Evolutionary conservation across 2,329 filamentous ascomycete genomes (phyloP).

Genomic region (Acrocalymma vagum): DNA sequence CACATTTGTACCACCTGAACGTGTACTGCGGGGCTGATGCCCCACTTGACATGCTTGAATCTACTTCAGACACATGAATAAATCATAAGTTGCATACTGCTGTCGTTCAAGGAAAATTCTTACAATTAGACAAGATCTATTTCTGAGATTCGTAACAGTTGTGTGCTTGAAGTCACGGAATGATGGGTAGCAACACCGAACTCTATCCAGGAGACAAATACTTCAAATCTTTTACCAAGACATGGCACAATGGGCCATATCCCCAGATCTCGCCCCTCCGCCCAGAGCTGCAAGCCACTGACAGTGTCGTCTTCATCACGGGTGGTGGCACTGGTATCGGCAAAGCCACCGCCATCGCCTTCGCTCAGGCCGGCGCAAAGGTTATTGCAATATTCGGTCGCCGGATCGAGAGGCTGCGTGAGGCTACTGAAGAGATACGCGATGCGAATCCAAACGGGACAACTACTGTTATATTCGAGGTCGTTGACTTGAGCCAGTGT

Average conservation of each 20-base stretch:
- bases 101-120: too few species aligned
- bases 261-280: conserved; percentile 49
- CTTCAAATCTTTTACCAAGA: conserved; percentile 45
- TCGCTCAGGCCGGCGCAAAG: conserved; percentile 52
- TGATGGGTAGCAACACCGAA: too few species aligned
- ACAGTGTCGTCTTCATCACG: conserved; percentile 46
- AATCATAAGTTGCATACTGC: too few species aligned
- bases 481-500: conserved; percentile 13
- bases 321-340: conserved; percentile 57
- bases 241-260: conserved; percentile 46
- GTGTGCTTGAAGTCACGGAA: too few species aligned
- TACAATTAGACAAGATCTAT: too few species aligned
- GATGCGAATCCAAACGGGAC: conserved; percentile 36
- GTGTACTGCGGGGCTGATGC: too few species aligned
- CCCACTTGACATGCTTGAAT: too few species aligned
- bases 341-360: conserved; percentile 49
- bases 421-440: conserved; percentile 24
- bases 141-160: too few species aligned
- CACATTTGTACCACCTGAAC: too few species aligned
- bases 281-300: conserved; percentile 50
- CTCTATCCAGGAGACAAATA: too few species aligned
- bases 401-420: conserved; percentile 33
- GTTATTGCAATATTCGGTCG: conserved; percentile 54
- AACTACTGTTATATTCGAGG: conserved; percentile 14
- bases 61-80: too few species aligned